Base-by-base conservation (phyloP, 2,329 filamentous ascomycete genomes). In the Monosporascus sp. region DNA sequence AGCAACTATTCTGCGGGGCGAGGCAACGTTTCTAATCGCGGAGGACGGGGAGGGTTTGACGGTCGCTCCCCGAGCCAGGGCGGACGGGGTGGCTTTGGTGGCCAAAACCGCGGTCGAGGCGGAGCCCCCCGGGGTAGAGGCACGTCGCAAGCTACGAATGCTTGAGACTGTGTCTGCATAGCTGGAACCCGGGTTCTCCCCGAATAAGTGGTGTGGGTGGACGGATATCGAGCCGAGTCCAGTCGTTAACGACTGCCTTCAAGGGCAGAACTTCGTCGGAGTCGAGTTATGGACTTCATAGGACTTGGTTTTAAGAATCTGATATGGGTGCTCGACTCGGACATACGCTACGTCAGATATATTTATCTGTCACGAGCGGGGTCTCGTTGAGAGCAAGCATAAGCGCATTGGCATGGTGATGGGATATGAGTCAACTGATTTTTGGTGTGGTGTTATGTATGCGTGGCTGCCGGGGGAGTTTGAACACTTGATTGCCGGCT, bases 61-160 rank as follows among this genome's bases (percentile, higher is more conserved):
- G 74, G 75, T 54, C 84, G 85, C 60, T 72, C 76, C 49, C 81
- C 82, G 50, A 82, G 81, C 68, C 85, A 87, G 68, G 73, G 77
- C 51, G 77, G 83, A 62, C 84, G 87, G 54, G 86, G 87, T 57
- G 85, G 82, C 67, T 92, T 88, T 74, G 77, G 80, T 54, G 82
- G 86, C 52, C 86, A 87, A 54, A 78, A 74, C 59, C 79, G 87
- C 58, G 84, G 85, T 46, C 84, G 89, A 63, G 87, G 89, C 58
- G 82, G 83, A 53, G 83, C 83, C 62, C 76, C 79, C 64, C 75
- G 83, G 59, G 82, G 85, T 56, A 81, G 88, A 60, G 85, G 87
- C 58, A 80, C 76, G 57, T 71, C 78, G 49, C 79, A 81, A 67
- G 65, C 72, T 48, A 75, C 79, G 61, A 82, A 80, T 60, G 79